Evolutionary conservation across 1,284 basidiomycete species (phyloP).

Genomic region (Rhodotorula sp.): DNA sequence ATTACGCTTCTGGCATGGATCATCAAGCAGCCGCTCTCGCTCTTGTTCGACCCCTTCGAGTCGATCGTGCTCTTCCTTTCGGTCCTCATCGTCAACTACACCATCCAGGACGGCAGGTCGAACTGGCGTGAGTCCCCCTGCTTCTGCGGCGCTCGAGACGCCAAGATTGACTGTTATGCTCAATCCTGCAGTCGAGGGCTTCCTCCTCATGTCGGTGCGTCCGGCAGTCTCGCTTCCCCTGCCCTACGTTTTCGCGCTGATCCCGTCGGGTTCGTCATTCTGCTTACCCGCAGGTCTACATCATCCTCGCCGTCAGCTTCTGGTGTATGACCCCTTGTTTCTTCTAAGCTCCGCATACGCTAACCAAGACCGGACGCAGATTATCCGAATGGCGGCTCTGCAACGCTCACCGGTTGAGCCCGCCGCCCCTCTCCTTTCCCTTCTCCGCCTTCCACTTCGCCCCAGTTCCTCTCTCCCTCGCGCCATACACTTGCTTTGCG

Average conservation of each 20-base stretch:
- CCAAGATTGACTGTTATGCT: not conserved
- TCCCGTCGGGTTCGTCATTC: not conserved
- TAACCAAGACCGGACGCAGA: too few relatives aligned
- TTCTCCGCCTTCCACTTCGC: too few relatives aligned
- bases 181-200: conserved; percentile 38
- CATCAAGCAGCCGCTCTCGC: conserved; percentile 49
- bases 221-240: not conserved
- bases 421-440: too few relatives aligned
- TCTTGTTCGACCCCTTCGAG: conserved; percentile 63
- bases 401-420: too few relatives aligned
- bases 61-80: conserved; percentile 54
- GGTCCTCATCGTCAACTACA: conserved; percentile 42
- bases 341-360: too few relatives aligned
- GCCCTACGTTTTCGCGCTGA: too few relatives aligned
- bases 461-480: too few relatives aligned
- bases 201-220: conserved; percentile 28
- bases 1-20: conserved; percentile 56
- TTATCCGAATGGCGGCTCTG: too few relatives aligned
- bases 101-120: conserved; percentile 25
- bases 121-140: conserved; percentile 26
- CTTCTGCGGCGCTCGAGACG: not conserved
- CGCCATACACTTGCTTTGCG: too few relatives aligned
- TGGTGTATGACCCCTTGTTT: conserved; percentile 1
- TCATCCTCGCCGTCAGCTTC: conserved; percentile 50
- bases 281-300: conserved; percentile 46